phyloP scores from a whole-genome alignment of 352 stramenopile genomes.

The Globisporangium ultimum region DNA sequence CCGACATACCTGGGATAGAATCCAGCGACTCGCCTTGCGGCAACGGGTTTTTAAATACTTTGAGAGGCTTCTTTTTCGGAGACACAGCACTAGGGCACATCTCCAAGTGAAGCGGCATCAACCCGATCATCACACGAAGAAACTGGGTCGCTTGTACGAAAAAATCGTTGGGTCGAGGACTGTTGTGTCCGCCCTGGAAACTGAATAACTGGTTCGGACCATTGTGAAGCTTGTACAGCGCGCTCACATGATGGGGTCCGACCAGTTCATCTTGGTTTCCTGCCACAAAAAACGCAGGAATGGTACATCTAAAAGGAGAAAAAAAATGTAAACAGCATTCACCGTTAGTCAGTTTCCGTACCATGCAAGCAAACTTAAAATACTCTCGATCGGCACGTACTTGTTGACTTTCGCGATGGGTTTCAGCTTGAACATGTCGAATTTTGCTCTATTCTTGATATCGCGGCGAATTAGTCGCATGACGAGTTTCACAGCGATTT shows the following conservation, averaged over 20 bases:
- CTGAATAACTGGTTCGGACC: conserved; percentile 78
- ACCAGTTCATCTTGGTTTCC: conserved; percentile 80
- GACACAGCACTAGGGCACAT: conserved; percentile 21
- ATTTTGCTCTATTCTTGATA: conserved; percentile 79
- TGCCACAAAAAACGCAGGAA: conserved; percentile 76
- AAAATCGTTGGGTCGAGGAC: conserved; percentile 66
- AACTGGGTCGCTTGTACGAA: conserved; percentile 81
- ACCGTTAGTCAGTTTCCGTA: neutral
- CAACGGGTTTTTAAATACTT: conserved; percentile 72
- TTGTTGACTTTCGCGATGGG: conserved; percentile 71
- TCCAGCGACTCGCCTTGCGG: conserved; percentile 50
- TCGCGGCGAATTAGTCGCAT: conserved; percentile 77
- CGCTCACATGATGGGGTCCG: conserved; percentile 65
- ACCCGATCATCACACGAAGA: conserved; percentile 71
- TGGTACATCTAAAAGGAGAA: conserved; percentile 25
- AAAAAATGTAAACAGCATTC: conserved; percentile 1
- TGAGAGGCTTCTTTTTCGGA: conserved; percentile 32
- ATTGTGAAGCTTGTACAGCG: conserved; percentile 71
- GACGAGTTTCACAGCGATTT: conserved; percentile 79
- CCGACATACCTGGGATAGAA: conserved; percentile 60
- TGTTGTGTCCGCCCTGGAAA: conserved; percentile 82
- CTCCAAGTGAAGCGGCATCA: conserved; percentile 61
- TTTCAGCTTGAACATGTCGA: conserved; percentile 88
- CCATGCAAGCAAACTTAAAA: neutral
- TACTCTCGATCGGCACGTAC: conserved; percentile 20